These are phyloP conservation scores for Tardiomyces depauwii DNA, from an alignment of 1,139 yeast species.

Conservation along the genomic window DNA sequence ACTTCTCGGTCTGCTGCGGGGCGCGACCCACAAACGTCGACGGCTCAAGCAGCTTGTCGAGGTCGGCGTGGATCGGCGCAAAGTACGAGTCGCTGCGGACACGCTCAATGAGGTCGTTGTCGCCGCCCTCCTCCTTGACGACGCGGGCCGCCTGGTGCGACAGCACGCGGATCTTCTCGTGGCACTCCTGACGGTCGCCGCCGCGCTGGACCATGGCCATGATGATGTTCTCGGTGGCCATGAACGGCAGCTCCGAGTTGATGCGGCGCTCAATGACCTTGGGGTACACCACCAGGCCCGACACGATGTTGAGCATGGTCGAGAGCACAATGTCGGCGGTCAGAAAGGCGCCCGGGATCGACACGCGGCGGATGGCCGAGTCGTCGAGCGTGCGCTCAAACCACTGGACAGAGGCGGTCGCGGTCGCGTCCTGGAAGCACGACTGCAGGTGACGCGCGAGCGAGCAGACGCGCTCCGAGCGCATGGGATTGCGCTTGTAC, in stretches of 20 bases:
- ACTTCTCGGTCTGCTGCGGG: constrained; percentile 94
- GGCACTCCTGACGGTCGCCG: constrained; percentile 96
- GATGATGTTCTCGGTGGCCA: constrained; percentile 98
- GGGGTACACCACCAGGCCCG: constrained; percentile 95
- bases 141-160: constrained; percentile 97
- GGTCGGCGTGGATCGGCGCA: constrained; percentile 77
- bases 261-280: constrained; percentile 97
- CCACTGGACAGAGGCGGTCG: constrained; percentile 98
- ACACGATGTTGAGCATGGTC: constrained; percentile 81
- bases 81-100: constrained; percentile 71
- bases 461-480: constrained; percentile 98
- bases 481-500: constrained; percentile 98
- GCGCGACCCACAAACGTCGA: constrained; percentile 97
- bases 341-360: constrained; percentile 91
- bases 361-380: constrained; percentile 95
- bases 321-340: constrained; percentile 90
- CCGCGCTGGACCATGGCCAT: constrained; percentile 99
- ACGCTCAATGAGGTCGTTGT: constrained; percentile 90
- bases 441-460: constrained; percentile 92
- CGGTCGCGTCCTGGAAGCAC: constrained; percentile 82
- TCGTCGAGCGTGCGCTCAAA: constrained; percentile 98
- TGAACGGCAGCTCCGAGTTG: constrained; percentile 89
- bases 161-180: constrained; percentile 92
- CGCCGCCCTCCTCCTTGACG: constrained; percentile 98
- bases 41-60: constrained; percentile 77